These are phyloP conservation scores for Candida succiphila DNA, from an alignment of 805 yeast genomes.

Conservation along the genomic window DNA sequence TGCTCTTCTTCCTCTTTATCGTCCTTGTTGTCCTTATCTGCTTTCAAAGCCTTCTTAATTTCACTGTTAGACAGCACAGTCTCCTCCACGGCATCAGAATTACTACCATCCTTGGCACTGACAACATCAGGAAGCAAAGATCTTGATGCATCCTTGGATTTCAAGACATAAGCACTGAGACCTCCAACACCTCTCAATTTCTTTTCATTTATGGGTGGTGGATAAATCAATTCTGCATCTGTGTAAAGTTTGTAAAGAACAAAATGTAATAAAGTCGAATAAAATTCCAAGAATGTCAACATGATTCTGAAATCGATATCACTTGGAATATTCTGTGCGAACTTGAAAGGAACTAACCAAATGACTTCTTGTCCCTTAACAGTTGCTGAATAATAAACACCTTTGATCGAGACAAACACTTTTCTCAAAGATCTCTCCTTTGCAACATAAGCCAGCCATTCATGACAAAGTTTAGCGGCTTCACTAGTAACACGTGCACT, in stretches of 20 bases:
- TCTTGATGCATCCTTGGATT: conserved; percentile 29
- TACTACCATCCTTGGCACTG: conserved; percentile 16
- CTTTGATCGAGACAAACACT: conserved; percentile 93
- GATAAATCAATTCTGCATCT: conserved; percentile 80
- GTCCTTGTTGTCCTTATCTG: conserved; percentile 31
- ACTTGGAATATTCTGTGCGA: conserved; percentile 89
- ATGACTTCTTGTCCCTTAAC: conserved; percentile 87
- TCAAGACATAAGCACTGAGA: conserved; percentile 70
- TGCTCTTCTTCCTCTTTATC: conserved; percentile 27
- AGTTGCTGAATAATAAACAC: conserved; percentile 88
- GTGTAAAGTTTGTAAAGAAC: conserved; percentile 77
- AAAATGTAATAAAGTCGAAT: conserved; percentile 84
- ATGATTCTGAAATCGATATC: conserved; percentile 95
- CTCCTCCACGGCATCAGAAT: conserved; percentile 13
- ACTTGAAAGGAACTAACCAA: conserved; percentile 96
- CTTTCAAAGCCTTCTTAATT: conserved; percentile 41
- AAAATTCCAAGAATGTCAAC: conserved; percentile 94
- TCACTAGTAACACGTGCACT: conserved; percentile 75
- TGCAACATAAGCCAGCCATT: conserved; percentile 92
- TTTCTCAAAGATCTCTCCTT: conserved; percentile 73
- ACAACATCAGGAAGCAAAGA: conserved; percentile 28
- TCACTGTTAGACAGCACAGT: conserved; percentile 29
- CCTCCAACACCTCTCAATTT: conserved; percentile 87
- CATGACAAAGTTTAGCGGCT: conserved; percentile 79
- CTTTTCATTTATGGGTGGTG: conserved; percentile 70